Evolutionary conservation across 345 rosid genomes (phyloP).

Genomic region (Firmiana major): DNA sequence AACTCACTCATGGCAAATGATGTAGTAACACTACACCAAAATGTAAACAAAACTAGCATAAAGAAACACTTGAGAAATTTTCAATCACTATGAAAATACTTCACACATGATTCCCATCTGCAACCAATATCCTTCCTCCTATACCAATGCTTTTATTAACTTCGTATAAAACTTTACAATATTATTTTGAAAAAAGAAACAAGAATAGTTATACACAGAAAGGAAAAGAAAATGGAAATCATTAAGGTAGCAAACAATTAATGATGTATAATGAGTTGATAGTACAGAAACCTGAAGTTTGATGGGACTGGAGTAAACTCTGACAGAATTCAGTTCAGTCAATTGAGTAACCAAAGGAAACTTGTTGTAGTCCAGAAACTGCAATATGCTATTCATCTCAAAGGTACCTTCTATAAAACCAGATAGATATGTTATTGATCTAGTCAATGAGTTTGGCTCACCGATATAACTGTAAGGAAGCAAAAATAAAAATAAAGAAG

Average conservation of each 20-base stretch:
- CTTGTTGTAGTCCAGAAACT: conserved; percentile 67
- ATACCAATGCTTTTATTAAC: neutral
- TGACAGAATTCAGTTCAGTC: conserved; percentile 63
- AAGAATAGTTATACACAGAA: neutral
- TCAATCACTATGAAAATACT: neutral
- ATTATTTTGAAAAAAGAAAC: neutral
- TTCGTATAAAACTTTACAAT: neutral
- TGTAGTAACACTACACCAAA: neutral
- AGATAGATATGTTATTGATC: conserved; percentile 8
- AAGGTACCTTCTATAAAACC: conserved; percentile 57
- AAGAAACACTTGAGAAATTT: neutral
- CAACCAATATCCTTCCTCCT: neutral
- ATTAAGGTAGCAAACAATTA: neutral
- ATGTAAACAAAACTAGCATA: neutral
- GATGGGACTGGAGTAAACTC: conserved; percentile 69
- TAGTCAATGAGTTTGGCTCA: neutral
- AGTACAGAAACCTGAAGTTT: conserved; percentile 66
- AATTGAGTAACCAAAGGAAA: conserved; percentile 75
- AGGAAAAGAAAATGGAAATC: neutral
- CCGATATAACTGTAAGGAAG: neutral
- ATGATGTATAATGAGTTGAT: neutral
- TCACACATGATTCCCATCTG: neutral
- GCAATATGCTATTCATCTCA: conserved; percentile 47
- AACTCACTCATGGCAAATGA: neutral
- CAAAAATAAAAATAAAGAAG: neutral